Conservation (phyloP, 1,139 yeast species). For the Dujonia santamariae region DNA sequence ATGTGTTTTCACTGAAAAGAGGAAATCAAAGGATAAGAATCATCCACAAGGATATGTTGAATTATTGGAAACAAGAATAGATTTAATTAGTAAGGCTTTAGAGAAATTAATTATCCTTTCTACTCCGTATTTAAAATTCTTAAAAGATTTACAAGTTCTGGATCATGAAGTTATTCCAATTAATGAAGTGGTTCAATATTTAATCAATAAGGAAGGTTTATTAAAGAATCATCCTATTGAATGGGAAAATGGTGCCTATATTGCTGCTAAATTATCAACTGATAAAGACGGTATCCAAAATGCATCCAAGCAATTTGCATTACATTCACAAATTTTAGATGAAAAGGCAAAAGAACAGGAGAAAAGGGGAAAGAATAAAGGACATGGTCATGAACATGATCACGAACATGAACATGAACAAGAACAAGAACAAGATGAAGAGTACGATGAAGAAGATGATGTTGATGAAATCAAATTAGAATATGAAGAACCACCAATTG, state of each 20-base stretch:
- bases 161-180: constrained; percentile 34
- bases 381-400: no score
- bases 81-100: constrained; percentile 56
- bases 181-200: constrained; percentile 45
- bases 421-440: not conserved
- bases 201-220: constrained; percentile 37
- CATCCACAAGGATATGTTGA: constrained; percentile 71
- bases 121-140: constrained; percentile 33
- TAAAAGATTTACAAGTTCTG: constrained; percentile 18
- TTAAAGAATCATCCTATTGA: constrained; percentile 39
- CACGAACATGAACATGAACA: not conserved
- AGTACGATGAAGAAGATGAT: no score
- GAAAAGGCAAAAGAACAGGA: no score
- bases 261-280: constrained; percentile 32
- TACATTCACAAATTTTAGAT: constrained; percentile 20
- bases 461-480: constrained; percentile 1
- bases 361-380: no score
- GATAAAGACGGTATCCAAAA: constrained; percentile 19
- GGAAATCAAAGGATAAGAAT: constrained; percentile 55
- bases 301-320: constrained; percentile 31
- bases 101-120: constrained; percentile 37
- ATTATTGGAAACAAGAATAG: constrained; percentile 63
- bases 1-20: constrained; percentile 72
- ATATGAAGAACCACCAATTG: not conserved
- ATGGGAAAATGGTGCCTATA: constrained; percentile 44